phyloP scores from a whole-genome alignment of 345 rosid genomes.

The Noccaea bulbosa region DNA sequence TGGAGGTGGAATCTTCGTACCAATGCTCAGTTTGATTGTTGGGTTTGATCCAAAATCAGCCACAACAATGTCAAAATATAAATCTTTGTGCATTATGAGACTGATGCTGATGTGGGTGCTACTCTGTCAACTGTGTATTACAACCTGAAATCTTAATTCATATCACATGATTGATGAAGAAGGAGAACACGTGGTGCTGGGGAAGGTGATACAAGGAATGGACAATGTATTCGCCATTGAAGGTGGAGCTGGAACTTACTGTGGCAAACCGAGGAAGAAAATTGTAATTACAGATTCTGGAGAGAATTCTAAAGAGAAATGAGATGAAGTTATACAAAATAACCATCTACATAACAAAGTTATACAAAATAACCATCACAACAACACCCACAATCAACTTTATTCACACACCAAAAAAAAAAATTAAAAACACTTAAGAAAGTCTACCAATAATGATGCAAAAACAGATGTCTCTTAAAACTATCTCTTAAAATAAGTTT shows the following conservation, averaged over 20 bases:
- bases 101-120: slow-evolving; percentile 54
- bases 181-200: slow-evolving; percentile 93
- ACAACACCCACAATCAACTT: too few species aligned
- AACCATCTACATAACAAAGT: too few species aligned
- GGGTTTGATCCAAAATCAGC: slow-evolving; percentile 87
- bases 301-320: slow-evolving; percentile 81
- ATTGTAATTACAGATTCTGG: slow-evolving; percentile 81
- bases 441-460: too few species aligned
- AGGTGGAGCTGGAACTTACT: slow-evolving; percentile 98
- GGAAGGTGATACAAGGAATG: slow-evolving; percentile 95
- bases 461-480: too few species aligned
- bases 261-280: slow-evolving; percentile 89
- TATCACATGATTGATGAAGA: too few species aligned
- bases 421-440: too few species aligned
- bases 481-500: too few species aligned
- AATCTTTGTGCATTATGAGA: slow-evolving; percentile 60
- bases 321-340: too few species aligned
- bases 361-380: too few species aligned
- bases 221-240: slow-evolving; percentile 82
- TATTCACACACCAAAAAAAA: too few species aligned
- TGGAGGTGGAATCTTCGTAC: slow-evolving; percentile 86
- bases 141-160: slow-evolving; percentile 44
- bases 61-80: slow-evolving; percentile 86
- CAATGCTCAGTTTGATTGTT: slow-evolving; percentile 79
- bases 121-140: slow-evolving; percentile 79